phyloP scores from a whole-genome alignment of 2,329 filamentous ascomycete species.

The Aspergillus sp. region DNA sequence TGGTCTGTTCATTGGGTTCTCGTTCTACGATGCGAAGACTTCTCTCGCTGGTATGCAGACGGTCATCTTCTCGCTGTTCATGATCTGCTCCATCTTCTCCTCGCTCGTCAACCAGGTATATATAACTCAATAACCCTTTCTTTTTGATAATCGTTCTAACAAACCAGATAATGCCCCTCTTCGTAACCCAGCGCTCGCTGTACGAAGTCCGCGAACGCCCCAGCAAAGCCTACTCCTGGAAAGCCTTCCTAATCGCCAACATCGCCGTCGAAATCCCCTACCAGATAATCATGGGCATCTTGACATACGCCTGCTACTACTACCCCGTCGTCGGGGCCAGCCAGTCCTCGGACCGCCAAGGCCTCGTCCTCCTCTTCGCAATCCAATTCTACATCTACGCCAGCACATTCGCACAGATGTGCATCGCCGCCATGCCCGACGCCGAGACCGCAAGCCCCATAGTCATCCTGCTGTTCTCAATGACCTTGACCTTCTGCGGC shows the following conservation, averaged over 20 bases:
- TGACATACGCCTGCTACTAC: slow-evolving; percentile 42
- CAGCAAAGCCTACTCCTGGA: slow-evolving; percentile 81
- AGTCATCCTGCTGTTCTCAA: slow-evolving; percentile 73
- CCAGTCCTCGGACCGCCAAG: not conserved
- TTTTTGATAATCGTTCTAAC: too few relatives aligned
- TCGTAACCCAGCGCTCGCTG: slow-evolving; percentile 75
- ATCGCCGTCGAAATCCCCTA: slow-evolving; percentile 84
- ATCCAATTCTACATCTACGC: slow-evolving; percentile 76
- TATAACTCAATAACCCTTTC: too few relatives aligned
- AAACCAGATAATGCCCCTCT: slow-evolving; percentile 66
- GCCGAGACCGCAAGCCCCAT: slow-evolving; percentile 74
- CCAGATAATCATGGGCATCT: slow-evolving; percentile 70
- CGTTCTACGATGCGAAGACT: slow-evolving; percentile 70
- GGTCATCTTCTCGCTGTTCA: slow-evolving; percentile 82
- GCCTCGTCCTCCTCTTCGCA: slow-evolving; percentile 67
- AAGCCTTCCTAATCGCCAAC: slow-evolving; percentile 78
- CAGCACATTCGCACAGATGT: slow-evolving; percentile 75
- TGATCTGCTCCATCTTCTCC: slow-evolving; percentile 71
- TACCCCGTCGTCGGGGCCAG: not conserved
- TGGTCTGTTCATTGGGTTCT: slow-evolving; percentile 78
- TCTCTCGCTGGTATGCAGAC: slow-evolving; percentile 77
- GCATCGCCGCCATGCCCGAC: slow-evolving; percentile 71
- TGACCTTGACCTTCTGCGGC: slow-evolving; percentile 75
- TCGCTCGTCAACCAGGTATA: slow-evolving; percentile 25
- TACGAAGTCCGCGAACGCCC: slow-evolving; percentile 85